Evolutionary conservation across 148 eudicot species (phyloP), one percentile per base, ranked within the genome.

Genomic region (Rhododendron vialii): DNA sequence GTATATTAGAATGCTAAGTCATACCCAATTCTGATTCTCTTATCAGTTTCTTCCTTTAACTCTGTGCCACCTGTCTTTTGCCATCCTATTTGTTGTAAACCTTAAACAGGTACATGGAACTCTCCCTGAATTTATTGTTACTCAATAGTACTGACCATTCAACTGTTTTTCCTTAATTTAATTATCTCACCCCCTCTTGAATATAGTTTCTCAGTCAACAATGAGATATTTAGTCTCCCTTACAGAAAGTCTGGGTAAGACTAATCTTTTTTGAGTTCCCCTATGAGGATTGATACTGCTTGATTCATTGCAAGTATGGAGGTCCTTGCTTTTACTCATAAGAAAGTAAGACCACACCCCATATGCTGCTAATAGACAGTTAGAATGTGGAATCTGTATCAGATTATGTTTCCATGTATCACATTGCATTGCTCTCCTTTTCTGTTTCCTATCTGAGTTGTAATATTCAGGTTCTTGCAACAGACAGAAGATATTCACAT

Each of bases 331-430:
- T 67, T 6, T 82, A 7, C 35, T 82, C 41, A 82, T 28, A 61
- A 22, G 75, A 82, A 59, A 61, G 53, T 51, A 41, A 61, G 84
- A 41, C 82, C 8, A 24, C 33, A 61, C 26, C 7, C 28, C 24
- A 63, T 82, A n/a, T 61, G 75, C 51, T 82, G 33, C 84, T 18
- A 82, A 22, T 82, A 65, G n/a, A 63, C 48, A 26, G 22, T 63
- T 61, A 14, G 30, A 61, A 2, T 7, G 38, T 80, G 24, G 36
- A 26, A 43, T n/a, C 75, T 12, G 22, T 83, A 18, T 65, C n/a
- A 3, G 47, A 15, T 26, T 45, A 9, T 13, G 22, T 78, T 83
- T 83, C 43, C 57, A 28, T 65, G 50, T 15, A 26, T 45, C n/a
- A 38, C 51, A 24, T 61, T 36, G 15, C 84, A 82, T 63, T 17